Base-by-base conservation (phyloP, 2,329 filamentous ascomycete species). In the Myriangium duriaei region DNA sequence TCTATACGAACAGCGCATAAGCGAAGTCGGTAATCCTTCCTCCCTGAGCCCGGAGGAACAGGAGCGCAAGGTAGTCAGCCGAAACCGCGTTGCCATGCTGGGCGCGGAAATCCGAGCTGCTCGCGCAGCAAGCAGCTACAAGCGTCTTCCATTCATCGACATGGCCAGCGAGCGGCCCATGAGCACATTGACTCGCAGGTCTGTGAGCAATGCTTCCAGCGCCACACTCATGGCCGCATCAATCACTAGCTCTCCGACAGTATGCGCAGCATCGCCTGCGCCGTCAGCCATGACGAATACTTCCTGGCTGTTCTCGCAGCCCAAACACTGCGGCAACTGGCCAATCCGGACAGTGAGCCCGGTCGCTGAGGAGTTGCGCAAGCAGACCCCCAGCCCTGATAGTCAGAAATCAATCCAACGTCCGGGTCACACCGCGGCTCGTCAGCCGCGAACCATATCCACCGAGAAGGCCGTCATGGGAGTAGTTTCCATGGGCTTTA, bases 401-500 rank as follows among this genome's bases (percentile, higher is more conserved):
- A 15, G n/a, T 11, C 29, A 39, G 18, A 7, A 26, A 7, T 26
- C 21, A n/a, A n/a, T 7, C 21, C 31, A 40, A 17, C 32, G 34
- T 7, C 36, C 15, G 3, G 24, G 14, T 6, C 11, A 15, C 10
- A 32, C 35, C 24, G 11, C 12, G 32, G 21, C 30, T 7, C n/a
- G 17, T n/a, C 31, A 19, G 12, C 34, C 34, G 4, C 45, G 34
- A 45, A 42, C 13, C 49, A 51, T 37, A 43, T 50, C 26, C 57
- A 59, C 37, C 11, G 72, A 76, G 33, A 61, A 63, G 32, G 74
- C 74, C 1, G 66, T 78, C 12, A 57, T 62, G 32, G 60, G 65
- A 30, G 69, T 79, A 40, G 69, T 76, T 4, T 67, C 74, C 24
- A 71, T 78, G 52, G 74, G 74, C 0, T 79, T 78, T 45, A 62